Percentiles rank a stretch among this genome's conserved stretches.
Evolutionary conservation across 139 green algal genomes (phyloP).

Genomic region (Yamagishiella unicocca): DNA sequence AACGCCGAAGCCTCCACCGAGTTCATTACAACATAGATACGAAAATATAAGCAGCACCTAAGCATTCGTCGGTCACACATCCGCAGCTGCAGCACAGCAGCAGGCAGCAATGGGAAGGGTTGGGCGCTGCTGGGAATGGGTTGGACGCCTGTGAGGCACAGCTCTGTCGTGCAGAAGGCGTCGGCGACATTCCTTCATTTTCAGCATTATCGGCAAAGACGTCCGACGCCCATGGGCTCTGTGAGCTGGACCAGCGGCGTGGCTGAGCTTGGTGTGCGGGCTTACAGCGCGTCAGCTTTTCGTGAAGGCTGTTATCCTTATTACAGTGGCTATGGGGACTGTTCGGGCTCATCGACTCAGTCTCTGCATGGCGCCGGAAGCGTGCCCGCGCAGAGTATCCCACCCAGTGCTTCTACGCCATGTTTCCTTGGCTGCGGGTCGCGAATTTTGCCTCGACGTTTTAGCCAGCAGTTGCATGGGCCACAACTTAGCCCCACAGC

Average conservation of each 20-base stretch:
- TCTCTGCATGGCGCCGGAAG: background rate
- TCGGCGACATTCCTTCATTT: background rate
- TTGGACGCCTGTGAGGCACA: conserved; percentile 13
- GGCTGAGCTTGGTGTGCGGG: background rate
- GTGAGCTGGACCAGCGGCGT: background rate
- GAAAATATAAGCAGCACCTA: too few relatives aligned
- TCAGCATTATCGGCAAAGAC: background rate
- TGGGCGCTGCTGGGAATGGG: too few relatives aligned
- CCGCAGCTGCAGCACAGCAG: too few relatives aligned
- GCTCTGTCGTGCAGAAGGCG: conserved; percentile 6
- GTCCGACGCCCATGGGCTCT: background rate
- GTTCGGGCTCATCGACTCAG: background rate
- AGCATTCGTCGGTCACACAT: too few relatives aligned
- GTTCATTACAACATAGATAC: too few relatives aligned
- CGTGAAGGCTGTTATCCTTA: conserved; percentile 4
- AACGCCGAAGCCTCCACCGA: too few relatives aligned
- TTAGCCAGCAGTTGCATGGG: conserved; percentile 14
- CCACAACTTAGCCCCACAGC: background rate
- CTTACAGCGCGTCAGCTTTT: background rate
- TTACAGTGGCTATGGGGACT: background rate
- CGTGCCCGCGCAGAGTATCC: background rate
- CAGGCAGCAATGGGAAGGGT: background rate
- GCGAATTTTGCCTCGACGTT: conserved; percentile 1
- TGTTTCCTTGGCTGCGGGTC: background rate
- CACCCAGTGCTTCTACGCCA: conserved; percentile 11